A percentile compares a stretch with the other conserved stretches of the same genome.
Evolutionary conservation across 1,284 basidiomycete species (phyloP).

Genomic region (Malassezia furfur): DNA sequence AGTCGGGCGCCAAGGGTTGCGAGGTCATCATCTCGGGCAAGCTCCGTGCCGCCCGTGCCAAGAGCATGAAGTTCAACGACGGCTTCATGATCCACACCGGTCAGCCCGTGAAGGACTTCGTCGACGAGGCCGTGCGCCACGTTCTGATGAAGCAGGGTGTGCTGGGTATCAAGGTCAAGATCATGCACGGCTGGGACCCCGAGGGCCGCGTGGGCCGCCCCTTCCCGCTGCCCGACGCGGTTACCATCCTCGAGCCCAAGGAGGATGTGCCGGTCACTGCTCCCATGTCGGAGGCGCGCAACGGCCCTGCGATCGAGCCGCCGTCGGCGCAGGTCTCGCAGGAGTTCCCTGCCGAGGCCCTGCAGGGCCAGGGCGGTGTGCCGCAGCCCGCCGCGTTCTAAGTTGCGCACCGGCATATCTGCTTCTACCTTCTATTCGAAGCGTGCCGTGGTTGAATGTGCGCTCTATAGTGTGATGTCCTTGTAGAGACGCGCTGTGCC

Average conservation of each 20-base stretch:
- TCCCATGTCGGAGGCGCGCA: slow-evolving; percentile 44
- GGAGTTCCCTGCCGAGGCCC: slow-evolving; percentile 13
- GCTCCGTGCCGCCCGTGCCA: slow-evolving; percentile 97
- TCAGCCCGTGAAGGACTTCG: slow-evolving; percentile 92
- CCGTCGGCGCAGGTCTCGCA: not conserved
- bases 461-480: slow-evolving; percentile 13
- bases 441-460: not conserved
- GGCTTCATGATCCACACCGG: slow-evolving; percentile 99
- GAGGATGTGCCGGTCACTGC: slow-evolving; percentile 53
- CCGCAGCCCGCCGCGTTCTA: slow-evolving; percentile 31
- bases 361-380: slow-evolving; percentile 8
- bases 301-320: slow-evolving; percentile 29
- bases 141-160: slow-evolving; percentile 98
- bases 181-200: slow-evolving; percentile 96
- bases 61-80: slow-evolving; percentile 99
- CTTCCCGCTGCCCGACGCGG: slow-evolving; percentile 91
- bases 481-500: slow-evolving; percentile 7
- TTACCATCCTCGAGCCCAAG: slow-evolving; percentile 77
- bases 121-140: slow-evolving; percentile 96
- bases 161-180: slow-evolving; percentile 99
- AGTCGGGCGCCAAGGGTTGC: slow-evolving; percentile 98
- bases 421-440: too few species aligned
- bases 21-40: slow-evolving; percentile 99
- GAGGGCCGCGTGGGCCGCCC: slow-evolving; percentile 64
- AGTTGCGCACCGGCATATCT: slow-evolving; percentile 7